Evolutionary conservation across 192 early-diverging fungal species (phyloP), one percentile per base, ranked within the genome.

Genomic region (Coemansia sp.): DNA sequence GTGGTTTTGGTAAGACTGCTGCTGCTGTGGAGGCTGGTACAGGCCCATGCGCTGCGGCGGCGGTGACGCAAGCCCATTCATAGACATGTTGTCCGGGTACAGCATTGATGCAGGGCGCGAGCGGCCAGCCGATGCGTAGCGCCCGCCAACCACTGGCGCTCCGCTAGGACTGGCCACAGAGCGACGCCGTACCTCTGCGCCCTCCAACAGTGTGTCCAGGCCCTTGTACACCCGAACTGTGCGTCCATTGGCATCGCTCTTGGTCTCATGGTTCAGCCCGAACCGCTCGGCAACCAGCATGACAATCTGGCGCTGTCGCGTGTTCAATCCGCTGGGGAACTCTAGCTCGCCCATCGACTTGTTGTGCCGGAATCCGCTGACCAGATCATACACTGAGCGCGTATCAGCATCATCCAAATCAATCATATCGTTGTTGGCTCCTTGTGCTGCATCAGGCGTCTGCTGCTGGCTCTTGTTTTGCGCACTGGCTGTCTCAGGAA

Each of bases 251-350:
- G 64, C 64, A 54, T 68, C 69, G 64, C 73, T 62, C 63, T 82
- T 82, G 39, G 79, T 82, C 56, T 82, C 79, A 43, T 82, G 79
- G 67, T 82, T 82, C 15, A 82, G 74, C 8, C 86, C 87, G 55
- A 92, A 72, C 11, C 88, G 86, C 64, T 92, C 89, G 27, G 89
- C 87, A 72, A 92, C 89, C 22, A 89, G 69, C 72, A 86, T 87
- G 59, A 88, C 66, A 39, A 82, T 80, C 63, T 85, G 79, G 21
- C 87, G 85, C 59, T 89, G 86, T 32, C 85, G 81, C 21, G 83
- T 65, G 61, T 82, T 83, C 23, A 87, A 67, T 27, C 83, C 75
- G 64, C 85, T 86, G 5, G 88, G 82, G 60, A 89, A 88, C 56
- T 85, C 82, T 48, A 92, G 83, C 67, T 88, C 86, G 11, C 85